Evolutionary conservation across 768 basidiomycete genomes (phyloP), one percentile per base, ranked within the genome.

Genomic region (Boletales sp.): DNA sequence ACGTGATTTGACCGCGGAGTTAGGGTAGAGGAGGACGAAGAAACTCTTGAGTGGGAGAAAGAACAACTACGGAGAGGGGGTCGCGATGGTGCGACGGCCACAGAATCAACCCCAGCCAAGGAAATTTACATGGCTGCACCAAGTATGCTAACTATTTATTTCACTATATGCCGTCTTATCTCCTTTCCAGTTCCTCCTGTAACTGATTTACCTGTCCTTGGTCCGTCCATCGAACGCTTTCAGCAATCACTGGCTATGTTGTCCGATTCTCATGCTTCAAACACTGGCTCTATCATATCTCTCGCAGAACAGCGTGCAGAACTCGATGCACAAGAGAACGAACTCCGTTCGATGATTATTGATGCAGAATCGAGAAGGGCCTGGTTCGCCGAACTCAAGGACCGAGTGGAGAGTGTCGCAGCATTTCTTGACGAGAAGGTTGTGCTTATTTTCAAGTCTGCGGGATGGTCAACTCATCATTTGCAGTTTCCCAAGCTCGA

Each of bases 381-480:
- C 15, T 94, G 91, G 90, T 92, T 93, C 58, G 72, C 70, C 11
- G 78, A 79, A 44, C 89, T 94, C 71, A 77, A 72, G 46, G 87
- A 90, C 34, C 90, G 88, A 86, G 69, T 90, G 0, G 91, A 93
- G 65, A 80, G 80, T 51, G 79, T 93, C 8, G 91, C 87, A 5
- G 78, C 79, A n/a, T 93, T 94, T 65, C 71, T 94, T 17, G 91
- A 94, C 59, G 87, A 89, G 70, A 94, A 94, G 82, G 90, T 88
- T 17, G 4, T 68, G 51, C 41, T 41, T 42, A 15, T 18, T 39
- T 32, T 39, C 50, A n/a, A 14, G 27, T n/a, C 7, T 6, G 15
- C 3, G n/a, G 21, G n/a, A 17, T 8, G 32, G 19, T 45, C 54
- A 6, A 41, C 47, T 24, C 19, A 35, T 13, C 19, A 18, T 18